These are phyloP conservation scores for Leersia perrieri DNA, from an alignment of 176 grass and related monocot species.

Conservation along the genomic window DNA sequence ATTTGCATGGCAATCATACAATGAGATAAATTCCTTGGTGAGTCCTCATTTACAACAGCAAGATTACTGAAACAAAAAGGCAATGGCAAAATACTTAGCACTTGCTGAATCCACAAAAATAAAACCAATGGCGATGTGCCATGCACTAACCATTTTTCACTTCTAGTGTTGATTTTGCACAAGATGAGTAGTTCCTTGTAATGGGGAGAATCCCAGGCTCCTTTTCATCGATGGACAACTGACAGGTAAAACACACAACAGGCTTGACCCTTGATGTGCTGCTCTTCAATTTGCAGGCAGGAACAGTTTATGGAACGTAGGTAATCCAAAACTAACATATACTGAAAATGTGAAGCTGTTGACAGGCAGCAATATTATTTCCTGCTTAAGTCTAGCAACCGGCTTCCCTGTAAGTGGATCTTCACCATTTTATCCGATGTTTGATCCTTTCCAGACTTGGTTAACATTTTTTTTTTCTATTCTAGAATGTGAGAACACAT, in stretches of 20 bases:
- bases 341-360: slow-evolving; percentile 64
- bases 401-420: slow-evolving; percentile 78
- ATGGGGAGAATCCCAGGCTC: slow-evolving; percentile 53
- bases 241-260: slow-evolving; percentile 41
- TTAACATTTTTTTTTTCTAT: slow-evolving; percentile 21
- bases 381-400: slow-evolving; percentile 87
- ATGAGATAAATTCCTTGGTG: slow-evolving; percentile 67
- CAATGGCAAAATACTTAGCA: slow-evolving; percentile 44
- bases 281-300: slow-evolving; percentile 49
- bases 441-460: not conserved
- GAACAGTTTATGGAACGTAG: slow-evolving; percentile 78
- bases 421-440: slow-evolving; percentile 3
- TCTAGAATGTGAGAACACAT: slow-evolving; percentile 89
- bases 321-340: slow-evolving; percentile 86
- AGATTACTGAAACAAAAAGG: slow-evolving; percentile 91
- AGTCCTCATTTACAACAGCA: slow-evolving; percentile 56
- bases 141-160: slow-evolving; percentile 30
- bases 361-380: slow-evolving; percentile 86
- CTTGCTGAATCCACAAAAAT: not conserved
- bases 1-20: slow-evolving; percentile 81
- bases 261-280: slow-evolving; percentile 9
- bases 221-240: slow-evolving; percentile 80
- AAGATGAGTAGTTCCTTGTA: slow-evolving; percentile 68
- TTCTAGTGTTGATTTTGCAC: slow-evolving; percentile 64
- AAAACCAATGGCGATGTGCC: not conserved